Evolutionary conservation across 768 basidiomycete genomes (phyloP).

Genomic region (Hygrocybe coccinea): DNA sequence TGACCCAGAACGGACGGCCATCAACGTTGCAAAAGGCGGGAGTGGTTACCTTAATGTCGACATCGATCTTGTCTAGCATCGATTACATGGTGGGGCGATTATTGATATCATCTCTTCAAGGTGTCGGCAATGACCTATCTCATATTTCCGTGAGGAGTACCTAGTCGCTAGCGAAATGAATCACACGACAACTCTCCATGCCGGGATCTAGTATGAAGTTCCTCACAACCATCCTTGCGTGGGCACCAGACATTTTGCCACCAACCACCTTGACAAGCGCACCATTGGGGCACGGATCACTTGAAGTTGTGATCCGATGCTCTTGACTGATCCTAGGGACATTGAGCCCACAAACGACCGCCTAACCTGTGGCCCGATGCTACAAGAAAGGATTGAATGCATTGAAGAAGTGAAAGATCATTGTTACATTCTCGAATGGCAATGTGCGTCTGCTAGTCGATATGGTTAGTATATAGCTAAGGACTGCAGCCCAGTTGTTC

Average conservation of each 20-base stretch:
- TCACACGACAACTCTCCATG: too few species aligned
- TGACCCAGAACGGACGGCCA: neutral
- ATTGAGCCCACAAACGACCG: too few species aligned
- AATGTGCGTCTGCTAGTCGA: conserved; percentile 57
- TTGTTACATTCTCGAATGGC: conserved; percentile 59
- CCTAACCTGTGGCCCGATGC: conserved; percentile 61
- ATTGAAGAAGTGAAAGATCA: conserved; percentile 47
- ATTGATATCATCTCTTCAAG: neutral
- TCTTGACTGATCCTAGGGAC: too few species aligned
- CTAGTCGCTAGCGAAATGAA: too few species aligned
- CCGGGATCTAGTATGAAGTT: too few species aligned
- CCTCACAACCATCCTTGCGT: too few species aligned
- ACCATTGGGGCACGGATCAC: too few species aligned
- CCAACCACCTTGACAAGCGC: too few species aligned
- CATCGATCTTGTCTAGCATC: conserved; percentile 53
- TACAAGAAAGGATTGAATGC: conserved; percentile 41
- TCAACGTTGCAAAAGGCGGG: conserved; percentile 40
- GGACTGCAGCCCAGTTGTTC: neutral
- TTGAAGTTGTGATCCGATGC: too few species aligned
- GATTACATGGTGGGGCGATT: conserved; percentile 45
- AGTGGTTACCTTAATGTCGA: conserved; percentile 51
- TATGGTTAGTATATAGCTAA: conserved; percentile 38
- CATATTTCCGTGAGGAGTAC: conserved; percentile 38
- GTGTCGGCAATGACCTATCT: neutral
- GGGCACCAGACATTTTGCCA: too few species aligned